Percentiles rank a stretch among this genome's conserved stretches.
Evolutionary conservation across 371 early-diverging fungal genomes (phyloP).

Genomic region (Actinomortierella wolfii): DNA sequence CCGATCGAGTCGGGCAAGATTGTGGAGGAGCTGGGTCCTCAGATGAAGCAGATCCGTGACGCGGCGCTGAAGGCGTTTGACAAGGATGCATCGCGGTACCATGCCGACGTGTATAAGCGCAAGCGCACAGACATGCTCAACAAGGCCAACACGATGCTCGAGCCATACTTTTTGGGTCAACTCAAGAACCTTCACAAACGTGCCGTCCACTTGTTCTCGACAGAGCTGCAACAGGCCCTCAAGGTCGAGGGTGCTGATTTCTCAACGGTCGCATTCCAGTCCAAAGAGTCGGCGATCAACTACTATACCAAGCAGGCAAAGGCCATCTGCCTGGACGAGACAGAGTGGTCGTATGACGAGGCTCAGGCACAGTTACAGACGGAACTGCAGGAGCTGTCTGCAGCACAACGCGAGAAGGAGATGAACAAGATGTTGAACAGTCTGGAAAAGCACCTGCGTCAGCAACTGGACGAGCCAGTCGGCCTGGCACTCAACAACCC

Average conservation of each 20-base stretch:
- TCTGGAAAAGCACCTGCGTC: conserved; percentile 68
- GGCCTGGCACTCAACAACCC: conserved; percentile 73
- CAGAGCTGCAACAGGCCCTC: conserved; percentile 49
- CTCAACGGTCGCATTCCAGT: conserved; percentile 13
- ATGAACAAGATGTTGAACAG: conserved; percentile 75
- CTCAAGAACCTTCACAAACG: conserved; percentile 83
- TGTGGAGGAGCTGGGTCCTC: conserved; percentile 74
- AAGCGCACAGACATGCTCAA: conserved; percentile 82
- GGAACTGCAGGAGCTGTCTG: conserved; percentile 70
- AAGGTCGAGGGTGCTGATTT: conserved; percentile 19
- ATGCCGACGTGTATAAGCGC: conserved; percentile 84
- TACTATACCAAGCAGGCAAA: conserved; percentile 43
- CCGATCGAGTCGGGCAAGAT: conserved; percentile 81
- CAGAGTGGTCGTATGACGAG: conserved; percentile 81
- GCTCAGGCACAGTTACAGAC: conserved; percentile 66
- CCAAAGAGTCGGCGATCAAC: conserved; percentile 24
- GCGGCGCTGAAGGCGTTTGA: conserved; percentile 80
- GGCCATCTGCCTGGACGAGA: conserved; percentile 63
- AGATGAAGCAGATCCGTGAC: conserved; percentile 62
- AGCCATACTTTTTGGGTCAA: conserved; percentile 83
- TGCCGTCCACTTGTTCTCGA: conserved; percentile 67
- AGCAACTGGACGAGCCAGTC: conserved; percentile 71
- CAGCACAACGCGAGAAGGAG: conserved; percentile 75
- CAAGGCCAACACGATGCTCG: conserved; percentile 78
- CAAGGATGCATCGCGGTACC: conserved; percentile 89